Percentiles rank a stretch among this genome's conserved stretches.
phyloP scores from a whole-genome alignment of 2,329 filamentous ascomycete species.

The Neurospora sp. region DNA sequence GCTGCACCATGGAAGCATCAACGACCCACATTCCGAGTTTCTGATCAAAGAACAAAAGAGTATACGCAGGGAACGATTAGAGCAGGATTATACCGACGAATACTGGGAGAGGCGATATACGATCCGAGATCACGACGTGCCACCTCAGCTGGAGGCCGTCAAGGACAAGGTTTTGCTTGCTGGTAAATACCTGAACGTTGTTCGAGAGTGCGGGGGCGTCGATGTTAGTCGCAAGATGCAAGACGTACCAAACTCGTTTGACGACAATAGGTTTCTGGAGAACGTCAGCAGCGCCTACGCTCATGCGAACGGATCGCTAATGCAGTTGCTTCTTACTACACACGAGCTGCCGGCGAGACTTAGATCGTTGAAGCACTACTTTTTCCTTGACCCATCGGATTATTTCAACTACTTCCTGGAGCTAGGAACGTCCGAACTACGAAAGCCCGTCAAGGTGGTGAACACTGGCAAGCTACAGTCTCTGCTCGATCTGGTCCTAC shows the following conservation, averaged over 20 bases:
- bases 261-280: constrained; percentile 84
- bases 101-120: constrained; percentile 99
- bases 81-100: constrained; percentile 96
- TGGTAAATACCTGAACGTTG: constrained; percentile 96
- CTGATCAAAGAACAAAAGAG: constrained; percentile 93
- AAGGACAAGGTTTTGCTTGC: constrained; percentile 92
- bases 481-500: constrained; percentile 85
- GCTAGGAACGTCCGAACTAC: constrained; percentile 77
- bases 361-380: constrained; percentile 93
- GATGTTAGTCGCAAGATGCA: constrained; percentile 82
- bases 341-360: constrained; percentile 82
- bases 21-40: constrained; percentile 89
- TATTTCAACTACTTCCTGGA: constrained; percentile 98
- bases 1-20: constrained; percentile 92
- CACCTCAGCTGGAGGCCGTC: constrained; percentile 80
- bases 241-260: constrained; percentile 85
- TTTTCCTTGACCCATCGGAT: constrained; percentile 95
- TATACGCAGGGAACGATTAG: constrained; percentile 79
- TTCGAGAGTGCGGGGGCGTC: constrained; percentile 91
- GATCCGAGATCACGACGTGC: constrained; percentile 81
- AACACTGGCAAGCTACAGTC: constrained; percentile 93
- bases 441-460: constrained; percentile 78
- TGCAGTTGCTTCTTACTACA: constrained; percentile 84
- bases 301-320: constrained; percentile 85
- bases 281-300: constrained; percentile 95